These are phyloP conservation scores for Nicotiana knightiana DNA, from an alignment of 257 asterid species.

Conservation along the genomic window DNA sequence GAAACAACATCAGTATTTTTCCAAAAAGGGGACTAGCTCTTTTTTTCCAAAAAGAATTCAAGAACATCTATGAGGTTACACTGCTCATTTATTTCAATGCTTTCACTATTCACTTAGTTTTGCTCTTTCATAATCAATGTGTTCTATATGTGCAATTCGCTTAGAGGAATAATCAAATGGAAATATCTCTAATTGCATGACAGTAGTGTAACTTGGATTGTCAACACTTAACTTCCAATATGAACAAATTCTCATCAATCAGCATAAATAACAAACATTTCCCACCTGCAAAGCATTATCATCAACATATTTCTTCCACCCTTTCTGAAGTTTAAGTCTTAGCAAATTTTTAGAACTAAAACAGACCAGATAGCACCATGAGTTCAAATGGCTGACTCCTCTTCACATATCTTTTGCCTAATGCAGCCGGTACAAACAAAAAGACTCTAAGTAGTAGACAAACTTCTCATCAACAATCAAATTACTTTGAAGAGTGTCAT, in stretches of 20 bases:
- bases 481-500: no score
- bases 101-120: neutral
- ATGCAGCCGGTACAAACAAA: neutral
- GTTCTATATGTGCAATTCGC: no score
- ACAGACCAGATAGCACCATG: neutral
- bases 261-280: neutral
- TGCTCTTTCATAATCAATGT: neutral
- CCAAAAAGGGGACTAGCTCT: neutral
- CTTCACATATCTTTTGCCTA: neutral
- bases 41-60: neutral
- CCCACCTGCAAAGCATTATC: neutral
- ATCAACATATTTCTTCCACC: neutral
- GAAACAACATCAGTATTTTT: neutral
- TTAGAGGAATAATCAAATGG: neutral
- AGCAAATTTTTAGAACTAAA: neutral
- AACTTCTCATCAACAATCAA: no score
- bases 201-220: no score
- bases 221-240: no score
- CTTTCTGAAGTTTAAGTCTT: neutral
- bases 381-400: neutral
- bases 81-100: neutral
- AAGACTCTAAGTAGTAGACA: no score
- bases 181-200: no score
- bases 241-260: neutral
- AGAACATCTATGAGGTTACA: neutral